These are phyloP conservation scores for Dactylellina leptospora DNA, from an alignment of 2,329 filamentous ascomycete species.

Conservation along the genomic window DNA sequence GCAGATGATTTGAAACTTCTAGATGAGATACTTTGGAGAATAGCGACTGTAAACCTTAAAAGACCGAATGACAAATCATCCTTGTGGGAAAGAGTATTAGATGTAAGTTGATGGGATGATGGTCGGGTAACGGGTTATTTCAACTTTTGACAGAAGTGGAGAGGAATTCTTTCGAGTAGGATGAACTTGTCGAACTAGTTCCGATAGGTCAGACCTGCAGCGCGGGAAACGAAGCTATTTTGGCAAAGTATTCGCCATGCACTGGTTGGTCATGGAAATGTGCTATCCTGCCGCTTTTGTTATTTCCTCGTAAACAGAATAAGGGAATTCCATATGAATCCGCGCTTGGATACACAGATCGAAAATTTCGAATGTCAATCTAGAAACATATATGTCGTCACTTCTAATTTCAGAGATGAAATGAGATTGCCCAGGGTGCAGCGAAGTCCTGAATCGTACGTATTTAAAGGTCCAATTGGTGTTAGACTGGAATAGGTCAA, in stretches of 20 bases:
- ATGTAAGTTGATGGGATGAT: conserved; percentile 5
- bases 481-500: no score
- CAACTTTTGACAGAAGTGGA: conserved; percentile 16
- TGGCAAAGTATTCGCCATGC: conserved; percentile 41
- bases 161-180: conserved; percentile 11
- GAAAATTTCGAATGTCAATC: conserved; percentile 30
- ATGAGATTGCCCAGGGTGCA: conserved; percentile 42
- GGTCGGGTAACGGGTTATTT: conserved; percentile 15
- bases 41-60: conserved; percentile 2
- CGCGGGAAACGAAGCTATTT: conserved; percentile 13
- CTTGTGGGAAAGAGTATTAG: neutral
- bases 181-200: conserved; percentile 22
- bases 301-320: conserved; percentile 14
- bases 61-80: conserved; percentile 33
- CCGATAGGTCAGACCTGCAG: conserved; percentile 46
- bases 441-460: conserved; percentile 7
- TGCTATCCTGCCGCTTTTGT: conserved; percentile 23
- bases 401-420: conserved; percentile 33
- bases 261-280: conserved; percentile 29
- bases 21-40: no score
- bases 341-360: conserved; percentile 29
- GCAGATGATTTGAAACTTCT: conserved; percentile 1
- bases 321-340: conserved; percentile 4
- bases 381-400: conserved; percentile 34
- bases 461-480: no score